Evolutionary conservation across 1,284 basidiomycete genomes (phyloP), one percentile per base, ranked within the genome.

Genomic region (Hypsizygus ulmarius): DNA sequence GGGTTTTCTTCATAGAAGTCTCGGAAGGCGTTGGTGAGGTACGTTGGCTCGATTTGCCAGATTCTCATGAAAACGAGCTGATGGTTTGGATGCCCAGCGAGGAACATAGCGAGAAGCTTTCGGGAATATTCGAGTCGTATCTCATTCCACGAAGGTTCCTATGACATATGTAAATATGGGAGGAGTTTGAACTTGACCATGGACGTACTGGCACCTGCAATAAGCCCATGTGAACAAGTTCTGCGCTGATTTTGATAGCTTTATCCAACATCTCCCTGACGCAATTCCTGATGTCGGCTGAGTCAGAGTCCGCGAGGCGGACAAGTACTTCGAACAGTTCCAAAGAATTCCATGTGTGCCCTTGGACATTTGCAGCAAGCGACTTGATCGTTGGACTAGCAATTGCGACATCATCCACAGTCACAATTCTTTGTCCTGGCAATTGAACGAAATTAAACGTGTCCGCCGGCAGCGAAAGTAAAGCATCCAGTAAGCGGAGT

Each of bases 31-130:
- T 87, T 82, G 6, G 93, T 85, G 41, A 98, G 79, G 62, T 94
- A 90, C 0, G 82, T 74, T 1, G 88, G 89, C 59, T 95, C 84
- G 41, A 90, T 89, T 61, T 95, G 90, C 88, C 91, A 96, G 51
- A 99, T 84, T 49, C 93, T 81, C 83, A 96, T 92, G 72, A 99
- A 98, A 49, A 98, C 95, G 16, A 99, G 81, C 57, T 96, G 91
- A 59, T 96, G 91, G 56, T 94, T 94, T 5, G 93, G 93, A 62
- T 97, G 90, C 4, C 93, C 90, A 15, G 83, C 85, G 39, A 99
- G 77, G 74, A 99, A 98, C 82, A 95, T 90, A 37, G 84, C 78
- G 42, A 98, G 75, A 19, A 99, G 77, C 61, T 90, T 90, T 44
- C 87, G 82, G 12, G 90, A 85, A 66, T 98, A 91, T 56, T 94